Conservation (phyloP, 1,139 yeast genomes). For the Lodderomyces elongisporus region DNA sequence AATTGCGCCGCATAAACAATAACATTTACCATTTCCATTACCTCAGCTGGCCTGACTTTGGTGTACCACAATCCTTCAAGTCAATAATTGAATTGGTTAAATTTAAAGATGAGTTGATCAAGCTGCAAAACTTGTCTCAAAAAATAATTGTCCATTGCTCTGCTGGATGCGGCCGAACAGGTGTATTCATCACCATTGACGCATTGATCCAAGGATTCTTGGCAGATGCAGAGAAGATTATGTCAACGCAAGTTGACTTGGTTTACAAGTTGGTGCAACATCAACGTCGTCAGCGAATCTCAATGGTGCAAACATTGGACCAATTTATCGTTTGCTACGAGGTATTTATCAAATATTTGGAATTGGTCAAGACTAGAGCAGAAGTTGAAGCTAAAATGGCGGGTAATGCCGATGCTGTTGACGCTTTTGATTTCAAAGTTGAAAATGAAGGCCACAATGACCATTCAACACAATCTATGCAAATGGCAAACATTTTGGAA, state of each 20-base stretch:
- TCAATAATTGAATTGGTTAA: constrained; percentile 51
- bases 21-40: constrained; percentile 61
- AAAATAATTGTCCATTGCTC: constrained; percentile 58
- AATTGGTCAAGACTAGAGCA: background rate
- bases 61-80: constrained; percentile 52
- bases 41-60: constrained; percentile 79
- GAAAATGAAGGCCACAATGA: background rate
- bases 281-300: constrained; percentile 39
- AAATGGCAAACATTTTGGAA: constrained; percentile 3
- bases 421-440: too few relatives aligned
- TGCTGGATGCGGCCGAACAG: constrained; percentile 83
- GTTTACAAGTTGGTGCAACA: constrained; percentile 41
- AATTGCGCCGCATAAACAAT: constrained; percentile 19
- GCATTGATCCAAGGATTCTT: constrained; percentile 21
- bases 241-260: constrained; percentile 37
- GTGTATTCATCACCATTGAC: constrained; percentile 62
- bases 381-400: background rate
- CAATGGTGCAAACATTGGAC: constrained; percentile 45
- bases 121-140: constrained; percentile 16
- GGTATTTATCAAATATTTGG: constrained; percentile 27
- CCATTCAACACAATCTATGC: background rate
- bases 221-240: background rate
- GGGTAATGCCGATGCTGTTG: background rate
- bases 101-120: constrained; percentile 39
- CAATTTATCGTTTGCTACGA: constrained; percentile 44